Base-by-base conservation (phyloP, 2,329 filamentous ascomycete species). In the Stagonosporopsis rhizophila region DNA sequence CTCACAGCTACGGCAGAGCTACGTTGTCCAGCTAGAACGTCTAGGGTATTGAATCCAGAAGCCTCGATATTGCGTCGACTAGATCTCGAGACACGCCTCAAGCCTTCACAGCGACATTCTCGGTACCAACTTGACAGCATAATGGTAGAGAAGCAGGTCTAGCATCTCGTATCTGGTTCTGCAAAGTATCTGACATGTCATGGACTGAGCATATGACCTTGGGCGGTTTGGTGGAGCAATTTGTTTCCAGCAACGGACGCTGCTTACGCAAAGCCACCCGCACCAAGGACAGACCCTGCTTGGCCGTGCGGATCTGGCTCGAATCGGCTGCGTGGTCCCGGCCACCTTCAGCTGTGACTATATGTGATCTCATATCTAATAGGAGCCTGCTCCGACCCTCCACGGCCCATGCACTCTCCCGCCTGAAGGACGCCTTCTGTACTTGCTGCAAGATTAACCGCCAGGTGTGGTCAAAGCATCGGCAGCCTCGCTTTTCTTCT, bases 321-420 rank as follows among this genome's bases (percentile, higher is more conserved):
- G 27, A 45, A 11, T 44, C 38, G 49, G 25, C 25, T 35, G 6
- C 28, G 15, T 38, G 49, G 19, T 34, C 6, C 39, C 30, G 8
- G 6, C 17, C 25, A 27, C 25, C 17, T 9, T 44, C 6, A 19
- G 23, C 39, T n/a, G 23, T 27, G 28, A 12, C 44, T 58, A 46
- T 52, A 49, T 49, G 47, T 46, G 34, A 46, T 47, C 42, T 47
- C 44, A 45, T 44, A 42, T 50, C 44, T 58, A 53, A 52, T 48
- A 57, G 17, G 44, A 39, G 44, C 34, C 32, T 32, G 19, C 37
- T 45, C 39, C 44, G 28, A 17, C 28, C 17, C 20, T 27, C 28
- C 27, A 40, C 34, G 39, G 49, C 44, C 35, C 28, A 44, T 48
- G 46, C 46, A 45, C 40, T 22, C 15, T 37, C 34, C 35, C 44